Evolutionary conservation across 2,329 filamentous ascomycete genomes (phyloP).

Genomic region (Penicillium sp.): DNA sequence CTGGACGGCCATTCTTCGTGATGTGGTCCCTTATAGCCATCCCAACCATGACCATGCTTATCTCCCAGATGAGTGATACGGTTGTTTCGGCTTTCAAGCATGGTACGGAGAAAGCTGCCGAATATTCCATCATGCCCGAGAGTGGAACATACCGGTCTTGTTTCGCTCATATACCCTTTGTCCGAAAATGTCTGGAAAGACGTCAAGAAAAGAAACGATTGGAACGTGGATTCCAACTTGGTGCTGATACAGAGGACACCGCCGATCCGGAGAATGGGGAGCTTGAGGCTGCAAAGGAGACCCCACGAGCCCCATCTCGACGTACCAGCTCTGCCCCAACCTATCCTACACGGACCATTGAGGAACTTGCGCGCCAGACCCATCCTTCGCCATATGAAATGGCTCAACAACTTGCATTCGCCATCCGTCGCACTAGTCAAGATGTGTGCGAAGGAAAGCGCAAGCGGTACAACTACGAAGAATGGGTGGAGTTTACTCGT

Average conservation of each 20-base stretch:
- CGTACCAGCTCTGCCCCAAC: neutral
- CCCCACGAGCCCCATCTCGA: neutral
- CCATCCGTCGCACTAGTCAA: constrained; percentile 66
- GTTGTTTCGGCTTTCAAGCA: constrained; percentile 67
- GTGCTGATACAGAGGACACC: constrained; percentile 33
- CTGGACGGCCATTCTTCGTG: constrained; percentile 84
- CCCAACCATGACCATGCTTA: constrained; percentile 83
- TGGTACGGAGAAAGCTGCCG: constrained; percentile 61
- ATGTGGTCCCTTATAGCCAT: constrained; percentile 86
- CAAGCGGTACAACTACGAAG: constrained; percentile 73
- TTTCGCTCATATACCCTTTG: constrained; percentile 46
- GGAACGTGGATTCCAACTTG: constrained; percentile 48
- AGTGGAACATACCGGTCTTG: constrained; percentile 56
- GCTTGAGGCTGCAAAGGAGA: neutral
- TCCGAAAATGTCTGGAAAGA: constrained; percentile 41
- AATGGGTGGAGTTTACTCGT: constrained; percentile 82
- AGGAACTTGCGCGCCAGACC: constrained; percentile 50
- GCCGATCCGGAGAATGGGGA: constrained; percentile 9
- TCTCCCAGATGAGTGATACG: constrained; percentile 81
- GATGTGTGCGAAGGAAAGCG: constrained; percentile 60
- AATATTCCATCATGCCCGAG: constrained; percentile 66
- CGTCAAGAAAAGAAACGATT: constrained; percentile 47
- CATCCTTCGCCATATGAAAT: constrained; percentile 57
- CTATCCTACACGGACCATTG: constrained; percentile 33
- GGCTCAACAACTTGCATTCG: constrained; percentile 62